These are phyloP conservation scores for Puccinia triticina DNA, from an alignment of 1,284 basidiomycete species.

Conservation along the genomic window DNA sequence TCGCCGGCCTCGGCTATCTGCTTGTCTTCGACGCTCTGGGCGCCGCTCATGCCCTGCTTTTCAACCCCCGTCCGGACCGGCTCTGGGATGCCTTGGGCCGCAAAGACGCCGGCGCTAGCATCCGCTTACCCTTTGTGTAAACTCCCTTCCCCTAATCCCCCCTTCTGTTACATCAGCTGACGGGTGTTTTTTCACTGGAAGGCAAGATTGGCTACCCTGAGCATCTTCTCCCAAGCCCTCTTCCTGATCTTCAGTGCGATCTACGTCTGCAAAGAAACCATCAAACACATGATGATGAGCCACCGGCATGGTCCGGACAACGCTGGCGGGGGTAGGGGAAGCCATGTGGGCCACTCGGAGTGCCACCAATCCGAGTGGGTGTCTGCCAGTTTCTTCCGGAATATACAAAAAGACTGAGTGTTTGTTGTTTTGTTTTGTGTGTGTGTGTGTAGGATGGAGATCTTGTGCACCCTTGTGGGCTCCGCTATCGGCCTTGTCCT, in stretches of 20 bases:
- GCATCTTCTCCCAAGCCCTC: conserved; percentile 82
- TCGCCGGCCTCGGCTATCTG: no score
- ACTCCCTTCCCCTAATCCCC: conserved; percentile 54
- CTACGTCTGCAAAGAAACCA: conserved; percentile 89
- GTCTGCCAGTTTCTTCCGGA: neutral
- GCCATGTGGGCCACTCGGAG: conserved; percentile 22
- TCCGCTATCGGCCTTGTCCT: conserved; percentile 65
- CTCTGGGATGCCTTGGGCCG: no score
- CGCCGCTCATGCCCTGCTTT: no score
- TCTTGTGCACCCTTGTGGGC: conserved; percentile 69
- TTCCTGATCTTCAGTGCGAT: conserved; percentile 87
- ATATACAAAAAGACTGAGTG: neutral
- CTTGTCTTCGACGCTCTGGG: no score
- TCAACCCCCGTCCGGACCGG: no score
- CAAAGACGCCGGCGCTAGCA: no score
- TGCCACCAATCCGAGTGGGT: neutral
- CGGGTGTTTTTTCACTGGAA: conserved; percentile 64
- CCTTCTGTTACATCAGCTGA: conserved; percentile 27
- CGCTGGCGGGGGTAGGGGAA: neutral
- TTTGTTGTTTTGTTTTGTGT: no score
- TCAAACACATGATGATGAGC: conserved; percentile 74
- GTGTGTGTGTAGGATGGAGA: conserved; percentile 36
- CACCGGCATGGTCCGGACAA: conserved; percentile 41
- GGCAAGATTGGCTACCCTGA: conserved; percentile 73
- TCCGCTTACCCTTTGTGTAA: conserved; percentile 72